Base-by-base conservation (phyloP, 148 eudicot genomes). In the Silene uniflora region DNA sequence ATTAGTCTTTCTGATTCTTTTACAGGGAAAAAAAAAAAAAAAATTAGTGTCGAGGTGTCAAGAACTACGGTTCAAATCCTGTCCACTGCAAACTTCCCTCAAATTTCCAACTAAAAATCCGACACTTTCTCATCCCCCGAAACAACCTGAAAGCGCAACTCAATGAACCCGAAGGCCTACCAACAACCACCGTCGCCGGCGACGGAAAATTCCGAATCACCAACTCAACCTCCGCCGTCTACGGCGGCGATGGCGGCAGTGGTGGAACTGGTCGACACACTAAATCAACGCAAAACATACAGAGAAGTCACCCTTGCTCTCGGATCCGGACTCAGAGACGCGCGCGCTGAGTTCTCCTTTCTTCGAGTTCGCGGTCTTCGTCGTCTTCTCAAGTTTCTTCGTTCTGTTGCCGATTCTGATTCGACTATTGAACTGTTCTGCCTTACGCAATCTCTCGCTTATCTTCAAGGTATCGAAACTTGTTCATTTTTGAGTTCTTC, bases 261-360 rank as follows among this genome's bases (percentile, higher is more conserved):
- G 27, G 75, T 72, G 8, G 94, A 88, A 7, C 82, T 91, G 14
- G 82, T 93, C 6, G 81, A 78, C 13, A 90, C 92, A 56, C 85
- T 90, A 0, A 86, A 90, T 5, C 70, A 78, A 62, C 85, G 88
- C 25, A 84, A 87, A 39, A 19, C 88, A 27, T 88, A 88, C 84
- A 77, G 93, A 69, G 96, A 95, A 73, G 92, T 92, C 1, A 92
- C 89, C 1, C 90, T 91, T 7, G 97, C 93, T 0, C 91, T 92
- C 39, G 85, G 96, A n/a, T 90, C 90, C 18, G 97, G 97, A 0
- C 93, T 94, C 67, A 81, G 89, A 65, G 96, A 94, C 32, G 89
- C 88, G 0, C 89, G 88, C 10, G 90, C 98, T 68, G 97, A 92
- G 68, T 94, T 91, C 86, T 91, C 98, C 0, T 94, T 92, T 72